Conservation (phyloP, 805 yeast species). For the Kuraishia capsulata region DNA sequence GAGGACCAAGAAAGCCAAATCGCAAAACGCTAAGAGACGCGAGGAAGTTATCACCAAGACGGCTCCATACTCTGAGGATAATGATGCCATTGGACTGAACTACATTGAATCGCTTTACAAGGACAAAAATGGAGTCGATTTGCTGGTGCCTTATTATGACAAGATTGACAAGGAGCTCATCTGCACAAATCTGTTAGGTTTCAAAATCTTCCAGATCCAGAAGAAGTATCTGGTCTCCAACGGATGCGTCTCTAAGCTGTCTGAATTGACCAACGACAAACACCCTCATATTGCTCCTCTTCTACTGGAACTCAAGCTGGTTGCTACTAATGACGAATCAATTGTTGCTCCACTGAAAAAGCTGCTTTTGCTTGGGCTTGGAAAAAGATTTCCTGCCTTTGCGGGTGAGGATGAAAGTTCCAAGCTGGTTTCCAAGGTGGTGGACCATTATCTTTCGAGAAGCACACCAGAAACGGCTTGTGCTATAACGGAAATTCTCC, state of each 20-base stretch:
- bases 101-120: conserved; percentile 18
- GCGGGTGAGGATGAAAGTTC: conserved; percentile 6
- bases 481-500: conserved; percentile 1
- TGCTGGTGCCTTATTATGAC: conserved; percentile 25
- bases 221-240: conserved; percentile 34
- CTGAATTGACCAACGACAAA: conserved; percentile 7
- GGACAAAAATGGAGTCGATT: conserved; percentile 29
- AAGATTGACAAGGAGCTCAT: conserved; percentile 32
- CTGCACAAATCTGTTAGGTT: conserved; percentile 30
- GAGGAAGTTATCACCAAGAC: conserved; percentile 40
- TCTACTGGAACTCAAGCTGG: conserved; percentile 8
- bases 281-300: conserved; percentile 12
- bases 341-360: conserved; percentile 14
- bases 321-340: conserved; percentile 6
- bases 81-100: conserved; percentile 52
- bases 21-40: conserved; percentile 44
- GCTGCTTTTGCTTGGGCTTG: conserved; percentile 13
- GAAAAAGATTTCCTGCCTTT: conserved; percentile 10
- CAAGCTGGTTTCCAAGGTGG: conserved; percentile 6
- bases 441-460: conserved; percentile 9
- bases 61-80: conserved; percentile 33
- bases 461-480: conserved; percentile 10
- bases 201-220: conserved; percentile 27
- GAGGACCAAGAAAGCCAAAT: conserved; percentile 44
- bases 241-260: conserved; percentile 29